Evolutionary conservation across 208 protist genomes (phyloP), one percentile per base, ranked within the genome.

Genomic region (Jaenimonas drosophilae): DNA sequence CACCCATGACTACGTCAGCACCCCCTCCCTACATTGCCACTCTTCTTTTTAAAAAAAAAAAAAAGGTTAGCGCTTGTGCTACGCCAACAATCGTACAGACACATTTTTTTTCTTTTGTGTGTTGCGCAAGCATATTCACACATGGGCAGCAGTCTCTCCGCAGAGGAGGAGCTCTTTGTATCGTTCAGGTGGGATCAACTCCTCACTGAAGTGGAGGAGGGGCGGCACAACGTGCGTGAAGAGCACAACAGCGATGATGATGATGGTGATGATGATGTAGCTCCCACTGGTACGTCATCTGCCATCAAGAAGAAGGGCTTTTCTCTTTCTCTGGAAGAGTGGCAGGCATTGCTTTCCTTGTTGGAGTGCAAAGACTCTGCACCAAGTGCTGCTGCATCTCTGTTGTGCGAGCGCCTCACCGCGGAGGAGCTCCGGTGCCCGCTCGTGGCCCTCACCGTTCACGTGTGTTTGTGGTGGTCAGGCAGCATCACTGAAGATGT

Each of bases 111-210:
- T 56, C 30, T 19, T 49, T 41, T 50, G 28, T 47, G 24, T 16
- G 17, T 25, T 17, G 23, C 19, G 9, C 14, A 54, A 32, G 4
- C 2, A 20, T 19, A 3, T 41, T 12, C 20, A 21, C 28, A 30
- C 3, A 91, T 91, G 81, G 81, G 81, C 29, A 38, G 56, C 0
- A 55, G 31, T 40, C 37, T 87, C 7, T 91, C 83, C 12, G 64
- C 44, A 2, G 71, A 91, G 41, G 77, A 91, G 44, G 47, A 77
- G 37, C 59, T 91, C 7, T 91, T 91, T 37, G 45, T 83, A 14
- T 50, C 56, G 17, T 56, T 54, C 21, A 34, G 50, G 33, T 88
- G 83, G 78, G 19, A 46, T 9, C 53, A 83, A 30, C 49, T 91
- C 34, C 54, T 88, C 16, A n/a, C n/a, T n/a, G n/a, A n/a, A n/a